A percentile compares a stretch with the other conserved stretches of the same genome.
phyloP scores from a whole-genome alignment of 352 stramenopile species.

The Elongisporangium undulatum region DNA sequence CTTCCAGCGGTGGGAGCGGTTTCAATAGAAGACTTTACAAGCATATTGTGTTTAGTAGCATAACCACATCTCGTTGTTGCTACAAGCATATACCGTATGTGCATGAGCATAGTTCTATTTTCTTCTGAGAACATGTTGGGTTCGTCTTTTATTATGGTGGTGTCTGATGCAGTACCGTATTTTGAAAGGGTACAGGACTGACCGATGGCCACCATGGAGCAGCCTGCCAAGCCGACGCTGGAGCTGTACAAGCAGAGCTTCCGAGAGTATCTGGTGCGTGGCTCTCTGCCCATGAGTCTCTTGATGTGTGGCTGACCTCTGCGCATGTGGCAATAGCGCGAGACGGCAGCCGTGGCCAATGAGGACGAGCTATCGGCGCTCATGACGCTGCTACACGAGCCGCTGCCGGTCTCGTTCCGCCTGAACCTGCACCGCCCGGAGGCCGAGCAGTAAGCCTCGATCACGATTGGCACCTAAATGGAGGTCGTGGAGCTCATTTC shows the following conservation, averaged over 20 bases:
- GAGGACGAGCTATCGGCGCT: slow-evolving; percentile 53
- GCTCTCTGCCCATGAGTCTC: background rate
- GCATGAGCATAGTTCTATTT: no score
- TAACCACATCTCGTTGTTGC: no score
- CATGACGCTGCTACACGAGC: slow-evolving; percentile 70
- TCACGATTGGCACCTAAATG: background rate
- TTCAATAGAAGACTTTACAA: background rate
- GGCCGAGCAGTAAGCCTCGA: slow-evolving; percentile 23
- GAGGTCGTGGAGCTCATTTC: background rate
- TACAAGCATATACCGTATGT: no score
- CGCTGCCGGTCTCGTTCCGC: slow-evolving; percentile 78
- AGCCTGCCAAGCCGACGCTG: slow-evolving; percentile 43
- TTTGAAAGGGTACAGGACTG: background rate
- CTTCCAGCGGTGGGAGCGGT: background rate
- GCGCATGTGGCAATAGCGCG: slow-evolving; percentile 19
- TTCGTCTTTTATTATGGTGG: background rate
- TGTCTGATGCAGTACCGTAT: background rate
- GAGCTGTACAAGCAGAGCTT: slow-evolving; percentile 84
- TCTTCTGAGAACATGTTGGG: background rate
- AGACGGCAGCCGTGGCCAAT: slow-evolving; percentile 50
- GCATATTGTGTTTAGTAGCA: no score
- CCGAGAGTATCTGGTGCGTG: slow-evolving; percentile 55
- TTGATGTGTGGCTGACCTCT: background rate
- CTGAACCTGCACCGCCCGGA: slow-evolving; percentile 73
- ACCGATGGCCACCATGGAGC: slow-evolving; percentile 1